A percentile compares a stretch with the other conserved stretches of the same genome.
phyloP scores from a whole-genome alignment of 768 basidiomycete genomes.

The Mycena leptocephala region DNA sequence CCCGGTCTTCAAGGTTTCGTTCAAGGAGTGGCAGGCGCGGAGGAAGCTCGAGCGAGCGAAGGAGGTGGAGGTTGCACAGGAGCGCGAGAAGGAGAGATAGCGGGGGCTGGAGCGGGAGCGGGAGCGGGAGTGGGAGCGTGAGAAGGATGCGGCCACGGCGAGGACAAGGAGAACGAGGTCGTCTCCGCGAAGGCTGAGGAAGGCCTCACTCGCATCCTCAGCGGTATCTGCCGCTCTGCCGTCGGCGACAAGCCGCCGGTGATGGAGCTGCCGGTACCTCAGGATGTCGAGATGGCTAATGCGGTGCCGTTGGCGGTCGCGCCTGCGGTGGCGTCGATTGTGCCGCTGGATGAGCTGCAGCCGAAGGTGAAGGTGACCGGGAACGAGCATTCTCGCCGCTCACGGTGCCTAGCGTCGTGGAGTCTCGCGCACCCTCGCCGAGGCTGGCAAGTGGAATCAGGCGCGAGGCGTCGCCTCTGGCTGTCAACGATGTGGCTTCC shows the following conservation, averaged over 20 bases:
- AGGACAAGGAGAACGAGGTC: slow-evolving; percentile 28
- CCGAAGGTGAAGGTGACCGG: not conserved
- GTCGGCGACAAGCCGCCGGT: slow-evolving; percentile 5
- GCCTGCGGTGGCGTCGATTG: too few species aligned
- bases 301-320: not conserved
- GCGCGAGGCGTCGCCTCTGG: too few species aligned
- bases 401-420: not conserved
- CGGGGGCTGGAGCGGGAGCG: not conserved
- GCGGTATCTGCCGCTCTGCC: slow-evolving; percentile 12
- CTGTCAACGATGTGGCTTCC: too few species aligned
- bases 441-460: too few species aligned
- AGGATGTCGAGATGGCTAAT: slow-evolving; percentile 11
- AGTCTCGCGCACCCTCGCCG: too few species aligned
- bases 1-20: too few species aligned
- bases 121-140: slow-evolving; percentile 7
- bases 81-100: not conserved
- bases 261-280: not conserved
- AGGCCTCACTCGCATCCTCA: slow-evolving; percentile 15
- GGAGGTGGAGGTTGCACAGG: too few species aligned
- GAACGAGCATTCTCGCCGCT: not conserved
- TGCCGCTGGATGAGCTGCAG: not conserved
- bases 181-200: slow-evolving; percentile 15
- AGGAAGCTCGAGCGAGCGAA: too few species aligned
- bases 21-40: too few species aligned
- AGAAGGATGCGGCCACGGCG: slow-evolving; percentile 17